Evolutionary conservation across 306 rosid species (phyloP), one percentile per base, ranked within the genome.

Genomic region (Fragaria iinumae): DNA sequence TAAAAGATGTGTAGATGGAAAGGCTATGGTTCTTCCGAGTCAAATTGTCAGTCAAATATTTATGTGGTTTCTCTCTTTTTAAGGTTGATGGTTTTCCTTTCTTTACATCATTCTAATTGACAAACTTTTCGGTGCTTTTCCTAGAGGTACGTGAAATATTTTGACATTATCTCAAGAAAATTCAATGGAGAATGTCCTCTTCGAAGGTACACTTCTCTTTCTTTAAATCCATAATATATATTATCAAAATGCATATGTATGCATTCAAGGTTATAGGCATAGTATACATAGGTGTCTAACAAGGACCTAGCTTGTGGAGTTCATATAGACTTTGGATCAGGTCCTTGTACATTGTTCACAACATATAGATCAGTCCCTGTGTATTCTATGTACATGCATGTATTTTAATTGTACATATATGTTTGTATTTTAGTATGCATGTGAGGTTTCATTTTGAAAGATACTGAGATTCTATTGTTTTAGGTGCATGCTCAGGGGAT

Each of bases 401-500:
- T 64, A 64, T 27, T 52, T 52, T 18, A 3, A 56, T n/a, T 50
- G 21, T 20, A 55, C 20, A 6, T 16, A 4, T 29, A 5, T 60
- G 9, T 59, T 12, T 60, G 67, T 63, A 2, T 6, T 29, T n/a
- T 57, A 18, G 66, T 23, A 18, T 21, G 67, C 18, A 7, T 14
- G 21, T 21, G 6, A 23, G 52, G 16, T 49, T 21, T 39, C 53
- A 23, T 41, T 74, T 16, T 43, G 34, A 5, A 57, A 44, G 56
- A 10, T 67, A 72, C 62, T 77, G 16, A 72, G 39, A 32, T 64
- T 36, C 36, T 67, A 38, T 25, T 80, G 38, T 60, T 66, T 67
- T 87, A 94, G 98, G 90, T 94, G 98, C 90, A 91, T 90, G 93
- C 91, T 91, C 67, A 85, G 98, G 83, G 98, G 97, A 68, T 88